Evolutionary conservation across 2,329 filamentous ascomycete species (phyloP), one percentile per base, ranked within the genome.

Genomic region (Mollisiaceae sp.): DNA sequence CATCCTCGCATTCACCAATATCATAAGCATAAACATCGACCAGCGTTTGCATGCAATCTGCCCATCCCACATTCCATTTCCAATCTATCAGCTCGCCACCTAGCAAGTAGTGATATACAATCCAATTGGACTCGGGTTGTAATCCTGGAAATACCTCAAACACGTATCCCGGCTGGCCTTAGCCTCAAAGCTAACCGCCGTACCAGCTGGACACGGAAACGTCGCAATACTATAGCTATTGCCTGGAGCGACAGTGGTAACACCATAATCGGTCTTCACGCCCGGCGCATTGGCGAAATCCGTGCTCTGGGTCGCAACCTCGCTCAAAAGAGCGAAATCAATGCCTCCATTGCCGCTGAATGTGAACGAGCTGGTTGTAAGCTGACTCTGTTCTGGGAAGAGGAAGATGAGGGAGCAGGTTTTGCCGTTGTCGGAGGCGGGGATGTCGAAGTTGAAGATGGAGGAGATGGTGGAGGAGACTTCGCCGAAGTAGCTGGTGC

Each of bases 401-500:
- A 90, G 79, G 83, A 91, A 91, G 64, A 87, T 79, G 12, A 91
- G 79, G 63, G 82, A 84, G 79, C 89, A 92, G 9, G 78, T 85
- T 78, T 86, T 86, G 70, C 85, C 86, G 8, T 79, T 71, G 70
- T 86, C 81, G 3, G 77, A 76, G 6, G 77, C 68, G 0, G 84
- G 85, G 56, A 91, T 85, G 73, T 89, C 87, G 77, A 91, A 91
- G 79, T 90, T 89, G 83, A 89, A 91, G 72, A 90, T 83, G 14
- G 84, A 83, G 14, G 84, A 85, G 59, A 85, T 76, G 59, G 79
- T 80, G 12, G 80, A 76, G 18, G 83, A 84, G 41, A 89, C 79
- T 15, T 82, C 81, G 62, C 87, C 87, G 68, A 85, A 83, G 77
- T 80, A 83, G 1, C 80, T 81, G 1, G 82, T 86, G 18, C 63